Base-by-base conservation (phyloP, 345 rosid species). In the Citrus hindsii region DNA sequence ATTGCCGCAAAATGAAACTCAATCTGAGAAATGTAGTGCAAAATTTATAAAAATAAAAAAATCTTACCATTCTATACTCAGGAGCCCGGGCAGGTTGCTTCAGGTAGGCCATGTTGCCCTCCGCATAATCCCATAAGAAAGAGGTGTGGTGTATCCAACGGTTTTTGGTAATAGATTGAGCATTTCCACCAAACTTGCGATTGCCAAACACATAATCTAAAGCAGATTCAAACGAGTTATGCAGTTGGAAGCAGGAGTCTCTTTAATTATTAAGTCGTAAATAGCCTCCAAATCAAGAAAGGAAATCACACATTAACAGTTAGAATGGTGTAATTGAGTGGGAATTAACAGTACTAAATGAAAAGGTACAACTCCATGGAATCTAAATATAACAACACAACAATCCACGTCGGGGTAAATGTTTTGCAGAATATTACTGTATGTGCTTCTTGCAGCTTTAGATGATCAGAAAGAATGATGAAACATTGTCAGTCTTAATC, bases 131-230 rank as follows among this genome's bases (percentile, higher is more conserved):
- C 97, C 95, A 95, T 48, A 93, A 55, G 76, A 92, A 93, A 8
- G 98, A 95, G 5, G 98, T 93, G 79, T 95, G 98, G 80, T 93
- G 98, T 76, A 92, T 85, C 97, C 97, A 93, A 55, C 95, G 84
- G 73, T 61, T 86, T 85, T 83, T 93, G 10, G 85, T 90, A 58
- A 95, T 92, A 8, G 97, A 93, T 53, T 95, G 97, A 60, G 98
- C 95, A 82, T 95, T 95, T 63, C 98, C 98, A 71, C 95, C 98
- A 79, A 95, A 93, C 61, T 95, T 95, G 68, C 66, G 87, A 76
- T 90, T 80, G 55, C 93, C 94, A 69, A 93, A 95, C 3, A 90
- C 97, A 76, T 95, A 95, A 91, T 92, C 98, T 95, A 76, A 30
- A 79, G 30, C 64, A 63, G 61, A 59, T 42, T 62, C 33, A 18